These are phyloP conservation scores for Xerocomellus intermedius DNA, from an alignment of 768 basidiomycete genomes.

Conservation along the genomic window DNA sequence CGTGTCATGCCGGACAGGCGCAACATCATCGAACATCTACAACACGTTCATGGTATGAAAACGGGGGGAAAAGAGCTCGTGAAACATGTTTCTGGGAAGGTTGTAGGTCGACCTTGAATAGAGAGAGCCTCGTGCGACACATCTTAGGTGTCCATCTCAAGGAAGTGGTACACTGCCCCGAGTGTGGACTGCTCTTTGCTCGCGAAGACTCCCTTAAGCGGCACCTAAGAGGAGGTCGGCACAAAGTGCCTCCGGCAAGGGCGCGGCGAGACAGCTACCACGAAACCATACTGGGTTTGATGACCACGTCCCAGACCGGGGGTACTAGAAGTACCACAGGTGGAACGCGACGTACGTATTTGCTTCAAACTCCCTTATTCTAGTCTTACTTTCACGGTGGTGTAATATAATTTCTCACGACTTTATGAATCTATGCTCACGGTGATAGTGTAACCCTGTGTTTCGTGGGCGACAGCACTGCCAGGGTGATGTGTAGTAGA, in stretches of 20 bases:
- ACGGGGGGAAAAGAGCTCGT: conserved; percentile 17
- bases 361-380: background rate
- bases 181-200: conserved; percentile 24
- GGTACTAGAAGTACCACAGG: background rate
- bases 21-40: conserved; percentile 15
- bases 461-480: too few relatives aligned
- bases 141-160: conserved; percentile 26
- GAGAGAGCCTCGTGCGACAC: conserved; percentile 30
- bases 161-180: conserved; percentile 9
- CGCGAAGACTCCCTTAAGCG: conserved; percentile 30
- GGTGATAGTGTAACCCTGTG: too few relatives aligned
- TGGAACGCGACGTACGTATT: background rate
- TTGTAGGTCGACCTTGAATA: conserved; percentile 23
- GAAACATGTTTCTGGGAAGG: conserved; percentile 19
- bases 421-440: too few relatives aligned
- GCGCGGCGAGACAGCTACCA: background rate
- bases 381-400: background rate
- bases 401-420: too few relatives aligned
- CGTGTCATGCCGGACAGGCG: conserved; percentile 9
- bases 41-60: conserved; percentile 2
- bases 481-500: too few relatives aligned
- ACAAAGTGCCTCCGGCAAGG: background rate
- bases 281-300: background rate
- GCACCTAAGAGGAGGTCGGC: conserved; percentile 18
- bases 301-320: background rate